phyloP scores from a whole-genome alignment of 495 filamentous ascomycete genomes.

The Pseudotulostoma volvatum region DNA sequence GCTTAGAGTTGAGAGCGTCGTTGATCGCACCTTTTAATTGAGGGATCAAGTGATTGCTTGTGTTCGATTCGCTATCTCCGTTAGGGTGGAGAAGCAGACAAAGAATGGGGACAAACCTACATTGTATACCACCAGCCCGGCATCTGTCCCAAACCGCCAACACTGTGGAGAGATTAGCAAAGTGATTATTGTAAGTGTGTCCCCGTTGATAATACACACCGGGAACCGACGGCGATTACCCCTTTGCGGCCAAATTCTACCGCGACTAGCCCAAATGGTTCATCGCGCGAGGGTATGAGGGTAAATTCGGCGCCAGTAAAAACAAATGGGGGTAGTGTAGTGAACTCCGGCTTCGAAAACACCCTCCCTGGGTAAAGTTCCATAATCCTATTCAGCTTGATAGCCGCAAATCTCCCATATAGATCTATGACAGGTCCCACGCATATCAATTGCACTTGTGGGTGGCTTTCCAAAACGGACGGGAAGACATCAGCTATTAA shows the following conservation, averaged over 20 bases:
- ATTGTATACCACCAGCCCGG: slow-evolving; percentile 58
- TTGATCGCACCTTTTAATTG: slow-evolving; percentile 47
- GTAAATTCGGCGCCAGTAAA: slow-evolving; percentile 62
- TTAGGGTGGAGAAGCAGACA: neutral
- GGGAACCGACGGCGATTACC: slow-evolving; percentile 48
- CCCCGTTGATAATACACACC: too few species aligned
- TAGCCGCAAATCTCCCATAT: slow-evolving; percentile 50
- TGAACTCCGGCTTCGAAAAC: slow-evolving; percentile 56
- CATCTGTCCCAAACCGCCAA: slow-evolving; percentile 49
- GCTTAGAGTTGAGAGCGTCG: slow-evolving; percentile 39
- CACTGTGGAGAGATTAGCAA: slow-evolving; percentile 5
- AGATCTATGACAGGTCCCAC: slow-evolving; percentile 53
- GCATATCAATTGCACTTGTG: slow-evolving; percentile 45
- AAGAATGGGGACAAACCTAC: slow-evolving; percentile 6
- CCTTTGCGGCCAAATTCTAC: slow-evolving; percentile 62
- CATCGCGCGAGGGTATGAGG: slow-evolving; percentile 53
- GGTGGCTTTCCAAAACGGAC: slow-evolving; percentile 40
- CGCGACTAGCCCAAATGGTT: slow-evolving; percentile 56
- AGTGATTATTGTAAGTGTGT: neutral
- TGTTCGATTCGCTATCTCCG: slow-evolving; percentile 29
- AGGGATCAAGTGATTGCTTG: slow-evolving; percentile 42
- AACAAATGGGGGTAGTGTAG: slow-evolving; percentile 47
- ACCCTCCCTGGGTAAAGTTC: slow-evolving; percentile 46
- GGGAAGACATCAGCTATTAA: slow-evolving; percentile 55
- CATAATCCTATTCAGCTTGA: slow-evolving; percentile 51